These are phyloP conservation scores for Pterulicium gracile DNA, from an alignment of 1,284 basidiomycete species.

Conservation along the genomic window DNA sequence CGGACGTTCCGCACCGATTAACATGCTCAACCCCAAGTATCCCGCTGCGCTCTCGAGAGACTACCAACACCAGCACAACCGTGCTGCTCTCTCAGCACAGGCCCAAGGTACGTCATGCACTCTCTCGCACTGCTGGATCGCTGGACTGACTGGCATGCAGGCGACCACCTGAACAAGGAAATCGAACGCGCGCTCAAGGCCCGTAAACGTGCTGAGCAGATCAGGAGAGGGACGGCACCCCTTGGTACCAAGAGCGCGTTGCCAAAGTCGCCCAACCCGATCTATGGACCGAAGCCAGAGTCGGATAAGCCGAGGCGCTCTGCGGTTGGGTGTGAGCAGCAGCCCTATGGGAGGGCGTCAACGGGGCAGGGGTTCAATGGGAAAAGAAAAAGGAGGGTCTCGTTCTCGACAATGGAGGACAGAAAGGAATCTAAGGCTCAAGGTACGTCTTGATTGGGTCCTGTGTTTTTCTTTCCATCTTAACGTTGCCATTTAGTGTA, in stretches of 20 bases:
- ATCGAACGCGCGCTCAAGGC: slow-evolving; percentile 10
- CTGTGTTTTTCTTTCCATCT: too few relatives aligned
- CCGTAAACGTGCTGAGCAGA: slow-evolving; percentile 10
- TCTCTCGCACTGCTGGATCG: not conserved
- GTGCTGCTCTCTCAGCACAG: slow-evolving; percentile 3
- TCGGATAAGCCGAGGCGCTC: too few relatives aligned
- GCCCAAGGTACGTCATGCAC: slow-evolving; percentile 1
- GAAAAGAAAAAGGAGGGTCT: too few relatives aligned
- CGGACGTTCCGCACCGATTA: not conserved
- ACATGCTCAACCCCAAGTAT: not conserved
- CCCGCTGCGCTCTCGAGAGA: not conserved
- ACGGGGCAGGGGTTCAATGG: too few relatives aligned
- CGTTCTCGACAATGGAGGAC: too few relatives aligned
- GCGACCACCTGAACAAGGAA: slow-evolving; percentile 12
- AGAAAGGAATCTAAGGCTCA: too few relatives aligned
- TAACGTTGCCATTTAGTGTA: too few relatives aligned
- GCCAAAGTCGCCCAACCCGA: slow-evolving; percentile 1
- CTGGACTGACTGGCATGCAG: slow-evolving; percentile 4
- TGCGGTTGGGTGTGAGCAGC: too few relatives aligned
- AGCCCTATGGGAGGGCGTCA: too few relatives aligned
- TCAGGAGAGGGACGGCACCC: slow-evolving; percentile 5
- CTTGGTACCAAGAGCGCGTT: too few relatives aligned
- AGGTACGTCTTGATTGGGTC: too few relatives aligned
- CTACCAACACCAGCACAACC: not conserved
- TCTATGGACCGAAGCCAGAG: not conserved